Conservation (phyloP, 2,329 filamentous ascomycete species). For the Periglandula ipomoeae region DNA sequence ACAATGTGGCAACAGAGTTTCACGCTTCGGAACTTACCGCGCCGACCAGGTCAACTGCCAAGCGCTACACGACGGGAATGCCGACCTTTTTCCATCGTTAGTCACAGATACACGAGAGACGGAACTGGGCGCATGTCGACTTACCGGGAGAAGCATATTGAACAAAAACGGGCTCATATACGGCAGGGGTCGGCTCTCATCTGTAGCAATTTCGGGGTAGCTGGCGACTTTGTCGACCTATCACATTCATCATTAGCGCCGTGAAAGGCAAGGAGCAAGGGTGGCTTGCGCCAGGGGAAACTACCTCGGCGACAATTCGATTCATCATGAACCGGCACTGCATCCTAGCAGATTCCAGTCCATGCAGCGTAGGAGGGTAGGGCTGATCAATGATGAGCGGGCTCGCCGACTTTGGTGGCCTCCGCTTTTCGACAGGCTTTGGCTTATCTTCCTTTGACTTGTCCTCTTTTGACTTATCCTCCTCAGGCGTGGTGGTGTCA, state of each 20-base stretch:
- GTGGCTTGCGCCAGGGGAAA: no score
- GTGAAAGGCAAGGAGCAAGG: no score
- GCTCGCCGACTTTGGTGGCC: not conserved
- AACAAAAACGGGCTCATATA: not conserved
- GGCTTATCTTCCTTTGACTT: not conserved
- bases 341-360: not conserved
- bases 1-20: no score
- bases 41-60: no score
- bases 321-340: not conserved
- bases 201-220: not conserved
- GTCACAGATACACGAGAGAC: not conserved
- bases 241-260: no score
- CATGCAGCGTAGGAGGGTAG: not conserved
- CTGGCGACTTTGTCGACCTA: not conserved
- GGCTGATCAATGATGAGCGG: not conserved
- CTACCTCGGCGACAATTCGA: not conserved
- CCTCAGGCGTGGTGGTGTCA: no score
- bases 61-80: no score
- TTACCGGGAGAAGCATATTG: not conserved
- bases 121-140: not conserved
- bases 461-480: not conserved
- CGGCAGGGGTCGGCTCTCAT: not conserved
- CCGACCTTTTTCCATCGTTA: no score
- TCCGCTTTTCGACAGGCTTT: not conserved
- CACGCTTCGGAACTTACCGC: no score